Base-by-base conservation (phyloP, 2,329 filamentous ascomycete genomes). In the Exophiala sp. region DNA sequence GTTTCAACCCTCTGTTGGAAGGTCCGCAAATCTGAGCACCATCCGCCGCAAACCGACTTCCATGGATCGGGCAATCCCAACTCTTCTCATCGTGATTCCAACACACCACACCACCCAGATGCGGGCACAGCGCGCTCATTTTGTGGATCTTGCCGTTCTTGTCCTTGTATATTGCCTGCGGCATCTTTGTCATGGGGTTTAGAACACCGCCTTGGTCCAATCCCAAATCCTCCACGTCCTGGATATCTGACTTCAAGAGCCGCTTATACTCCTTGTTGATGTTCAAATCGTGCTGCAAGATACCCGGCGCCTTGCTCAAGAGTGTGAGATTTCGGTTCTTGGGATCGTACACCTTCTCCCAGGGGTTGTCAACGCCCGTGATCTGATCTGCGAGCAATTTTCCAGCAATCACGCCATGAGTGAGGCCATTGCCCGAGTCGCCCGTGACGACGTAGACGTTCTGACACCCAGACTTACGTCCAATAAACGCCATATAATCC, bases 241-340 rank as follows among this genome's bases (percentile, higher is more conserved):
- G 67, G 47, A 83, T 79, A 57, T 83, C 81, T 0, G 76, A 72
- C 55, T 81, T 70, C 39, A 78, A 36, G 53, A 78, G 76, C 3
- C 79, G 73, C 67, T 80, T 80, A 67, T 83, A 83, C 61, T 82
- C 78, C 35, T 68, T 51, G 58, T 83, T 82, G 65, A 81, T 76
- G 64, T 82, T 74, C 0, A 81, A 14, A 43, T 82, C 80, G 58
- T 83, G 77, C 8, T 66, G 61, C 3, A 82, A 38, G 68, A 81
- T 75, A 3, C 65, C 63, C 1, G 72, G 72, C 0, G 76, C 65
- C 0, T 72, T 75, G 61, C 77, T 78, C 11, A 69, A 55, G 14
- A 81, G 71, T 2, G 73, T 74, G 0, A 63, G 63, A 1, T 77
- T 47, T 14, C 80, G 74, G 14, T 38, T 12, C 41, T 73, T 78